Evolutionary conservation across 2,329 filamentous ascomycete species (phyloP).

Genomic region (Lecanoromycetidae sp.): DNA sequence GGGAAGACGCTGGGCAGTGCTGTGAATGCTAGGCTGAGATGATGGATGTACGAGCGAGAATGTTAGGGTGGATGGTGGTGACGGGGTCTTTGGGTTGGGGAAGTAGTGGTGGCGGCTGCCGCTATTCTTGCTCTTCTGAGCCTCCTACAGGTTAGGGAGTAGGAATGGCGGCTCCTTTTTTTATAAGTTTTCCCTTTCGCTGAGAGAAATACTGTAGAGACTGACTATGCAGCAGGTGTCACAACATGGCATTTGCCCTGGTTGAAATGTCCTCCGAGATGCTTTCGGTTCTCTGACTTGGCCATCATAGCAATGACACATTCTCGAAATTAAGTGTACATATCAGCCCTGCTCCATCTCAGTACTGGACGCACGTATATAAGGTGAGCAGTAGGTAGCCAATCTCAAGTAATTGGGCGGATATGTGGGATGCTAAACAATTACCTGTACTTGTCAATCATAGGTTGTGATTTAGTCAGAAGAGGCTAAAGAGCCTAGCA

Average conservation of each 20-base stretch:
- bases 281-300: no score
- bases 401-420: no score
- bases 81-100: conserved; percentile 9
- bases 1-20: conserved; percentile 13
- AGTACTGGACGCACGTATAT: no score
- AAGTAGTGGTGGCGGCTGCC: conserved; percentile 16
- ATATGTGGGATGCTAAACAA: no score
- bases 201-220: background rate
- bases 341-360: no score
- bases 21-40: background rate
- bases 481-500: no score
- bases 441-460: no score
- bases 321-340: no score
- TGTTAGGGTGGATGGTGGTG: conserved; percentile 9
- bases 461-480: no score
- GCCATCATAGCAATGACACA: no score
- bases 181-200: conserved; percentile 19
- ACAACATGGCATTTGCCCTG: background rate
- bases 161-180: conserved; percentile 3
- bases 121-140: conserved; percentile 3
- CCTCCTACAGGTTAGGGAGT: background rate
- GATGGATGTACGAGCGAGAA: conserved; percentile 9
- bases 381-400: no score
- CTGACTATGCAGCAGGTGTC: conserved; percentile 5
- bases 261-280: no score